These are phyloP conservation scores for Oryza coarctata DNA, from an alignment of 176 grass and related monocot species.

Conservation along the genomic window DNA sequence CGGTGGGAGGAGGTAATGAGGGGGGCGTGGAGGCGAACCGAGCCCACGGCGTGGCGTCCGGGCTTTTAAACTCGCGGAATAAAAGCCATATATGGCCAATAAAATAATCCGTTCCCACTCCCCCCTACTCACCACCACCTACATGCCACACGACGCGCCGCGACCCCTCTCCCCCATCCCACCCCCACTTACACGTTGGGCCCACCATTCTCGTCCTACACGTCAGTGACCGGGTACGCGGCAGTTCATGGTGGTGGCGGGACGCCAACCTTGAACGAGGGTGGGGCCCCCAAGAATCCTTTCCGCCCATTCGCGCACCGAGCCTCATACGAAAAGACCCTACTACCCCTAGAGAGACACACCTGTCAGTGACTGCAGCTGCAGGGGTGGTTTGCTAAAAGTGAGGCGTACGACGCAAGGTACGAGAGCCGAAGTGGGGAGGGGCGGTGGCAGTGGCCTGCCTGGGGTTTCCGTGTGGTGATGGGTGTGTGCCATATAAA, in stretches of 20 bases:
- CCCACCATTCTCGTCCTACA: accelerated
- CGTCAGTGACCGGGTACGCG: not conserved
- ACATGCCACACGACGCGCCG: slow-evolving; percentile 23
- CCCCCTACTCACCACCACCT: not conserved
- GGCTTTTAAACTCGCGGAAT: slow-evolving; percentile 46
- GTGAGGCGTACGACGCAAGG: slow-evolving; percentile 24
- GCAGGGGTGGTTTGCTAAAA: not conserved
- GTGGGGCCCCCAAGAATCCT: not conserved
- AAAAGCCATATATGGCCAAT: slow-evolving; percentile 9
- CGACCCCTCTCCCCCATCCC: slow-evolving; percentile 4
- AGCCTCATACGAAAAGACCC: not conserved
- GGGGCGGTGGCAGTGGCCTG: not conserved
- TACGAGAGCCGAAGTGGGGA: not conserved
- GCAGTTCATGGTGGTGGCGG: too few species aligned
- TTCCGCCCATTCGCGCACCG: slow-evolving; percentile 10
- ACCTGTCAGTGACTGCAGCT: not conserved
- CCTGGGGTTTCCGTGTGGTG: slow-evolving; percentile 31
- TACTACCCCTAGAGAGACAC: accelerated
- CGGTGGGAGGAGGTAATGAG: slow-evolving; percentile 38
- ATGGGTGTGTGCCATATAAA: slow-evolving; percentile 28
- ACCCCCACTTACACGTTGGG: not conserved
- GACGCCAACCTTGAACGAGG: not conserved
- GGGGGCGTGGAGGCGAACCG: slow-evolving; percentile 33
- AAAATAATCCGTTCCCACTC: slow-evolving; percentile 35
- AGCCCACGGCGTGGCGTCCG: slow-evolving; percentile 37